These are phyloP conservation scores for Mallotus repandus DNA, from an alignment of 441 rosid genomes.

Conservation along the genomic window DNA sequence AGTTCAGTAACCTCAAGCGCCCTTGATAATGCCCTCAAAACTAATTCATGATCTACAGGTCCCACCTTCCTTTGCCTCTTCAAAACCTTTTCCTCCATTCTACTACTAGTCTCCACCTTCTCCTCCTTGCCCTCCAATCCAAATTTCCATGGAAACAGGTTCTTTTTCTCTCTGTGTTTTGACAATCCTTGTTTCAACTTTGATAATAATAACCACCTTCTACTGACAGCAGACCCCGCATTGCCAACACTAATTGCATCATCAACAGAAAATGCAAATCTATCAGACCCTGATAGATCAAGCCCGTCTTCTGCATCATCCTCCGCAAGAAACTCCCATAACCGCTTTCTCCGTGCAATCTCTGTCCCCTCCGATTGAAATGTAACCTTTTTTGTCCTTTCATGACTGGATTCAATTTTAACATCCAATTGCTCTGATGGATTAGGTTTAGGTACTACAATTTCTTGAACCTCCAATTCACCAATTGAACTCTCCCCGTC, in stretches of 20 bases:
- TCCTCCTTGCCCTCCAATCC: conserved; percentile 57
- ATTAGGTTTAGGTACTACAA: conserved; percentile 7
- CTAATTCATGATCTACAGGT: conserved; percentile 70
- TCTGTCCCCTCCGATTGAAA: conserved; percentile 57
- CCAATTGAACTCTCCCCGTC: conserved; percentile 21
- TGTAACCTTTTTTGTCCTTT: conserved; percentile 49
- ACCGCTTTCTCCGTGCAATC: conserved; percentile 42
- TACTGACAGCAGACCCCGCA: conserved; percentile 61
- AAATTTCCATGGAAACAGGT: conserved; percentile 74
- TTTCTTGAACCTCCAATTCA: conserved; percentile 19
- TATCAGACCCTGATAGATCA: conserved; percentile 91
- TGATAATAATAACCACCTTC: conserved; percentile 79
- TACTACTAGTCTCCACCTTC: conserved; percentile 30
- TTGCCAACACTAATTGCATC: conserved; percentile 73
- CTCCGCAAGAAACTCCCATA: conserved; percentile 88
- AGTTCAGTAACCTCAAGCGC: conserved; percentile 81
- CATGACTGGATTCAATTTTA: conserved; percentile 24
- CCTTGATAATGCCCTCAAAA: conserved; percentile 78
- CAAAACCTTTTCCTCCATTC: conserved; percentile 40
- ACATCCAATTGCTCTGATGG: conserved; percentile 19
- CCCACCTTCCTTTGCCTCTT: conserved; percentile 73
- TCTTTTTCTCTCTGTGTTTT: conserved; percentile 52
- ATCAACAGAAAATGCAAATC: conserved; percentile 89
- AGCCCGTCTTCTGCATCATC: conserved; percentile 79
- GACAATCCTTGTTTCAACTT: conserved; percentile 79